phyloP scores from a whole-genome alignment of 129 eudicot genomes.

The Lonicera japonica region DNA sequence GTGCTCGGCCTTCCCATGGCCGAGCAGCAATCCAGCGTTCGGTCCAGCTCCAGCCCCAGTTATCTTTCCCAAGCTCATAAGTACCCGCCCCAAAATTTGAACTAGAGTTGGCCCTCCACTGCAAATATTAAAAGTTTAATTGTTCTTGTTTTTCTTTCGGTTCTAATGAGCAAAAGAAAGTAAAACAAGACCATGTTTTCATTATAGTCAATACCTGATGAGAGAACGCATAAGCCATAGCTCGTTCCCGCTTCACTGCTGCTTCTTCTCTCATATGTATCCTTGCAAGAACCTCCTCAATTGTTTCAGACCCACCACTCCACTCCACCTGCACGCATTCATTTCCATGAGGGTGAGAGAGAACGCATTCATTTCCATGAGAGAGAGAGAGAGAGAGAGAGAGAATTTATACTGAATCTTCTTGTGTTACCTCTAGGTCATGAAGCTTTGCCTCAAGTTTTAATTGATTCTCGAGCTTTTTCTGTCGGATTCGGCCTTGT shows the following conservation, averaged over 20 bases:
- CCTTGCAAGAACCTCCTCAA: conserved; percentile 65
- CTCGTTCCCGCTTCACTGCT: conserved; percentile 77
- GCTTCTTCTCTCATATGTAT: conserved; percentile 91
- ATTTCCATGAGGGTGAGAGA: neutral
- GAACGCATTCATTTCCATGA: neutral
- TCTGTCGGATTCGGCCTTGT: conserved; percentile 71
- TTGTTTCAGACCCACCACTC: conserved; percentile 67
- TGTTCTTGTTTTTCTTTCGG: neutral
- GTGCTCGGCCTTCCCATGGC: conserved; percentile 83
- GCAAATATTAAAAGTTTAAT: conserved; percentile 15
- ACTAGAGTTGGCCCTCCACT: conserved; percentile 76
- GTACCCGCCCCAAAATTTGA: conserved; percentile 33
- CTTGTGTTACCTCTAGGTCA: conserved; percentile 51
- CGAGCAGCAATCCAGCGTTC: conserved; percentile 96
- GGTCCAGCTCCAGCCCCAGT: conserved; percentile 99
- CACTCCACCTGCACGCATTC: conserved; percentile 65
- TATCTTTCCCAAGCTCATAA: conserved; percentile 45
- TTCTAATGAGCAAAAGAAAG: neutral
- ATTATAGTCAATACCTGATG: conserved; percentile 57
- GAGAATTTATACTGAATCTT: too few relatives aligned
- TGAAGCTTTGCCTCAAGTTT: conserved; percentile 73
- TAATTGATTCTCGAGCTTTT: conserved; percentile 74
- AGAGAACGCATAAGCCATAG: conserved; percentile 95
- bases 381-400: neutral
- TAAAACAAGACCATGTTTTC: neutral